Percentiles rank a stretch among this genome's conserved stretches.
phyloP scores from a whole-genome alignment of 148 eudicot species.

The Rhododendron vialii region DNA sequence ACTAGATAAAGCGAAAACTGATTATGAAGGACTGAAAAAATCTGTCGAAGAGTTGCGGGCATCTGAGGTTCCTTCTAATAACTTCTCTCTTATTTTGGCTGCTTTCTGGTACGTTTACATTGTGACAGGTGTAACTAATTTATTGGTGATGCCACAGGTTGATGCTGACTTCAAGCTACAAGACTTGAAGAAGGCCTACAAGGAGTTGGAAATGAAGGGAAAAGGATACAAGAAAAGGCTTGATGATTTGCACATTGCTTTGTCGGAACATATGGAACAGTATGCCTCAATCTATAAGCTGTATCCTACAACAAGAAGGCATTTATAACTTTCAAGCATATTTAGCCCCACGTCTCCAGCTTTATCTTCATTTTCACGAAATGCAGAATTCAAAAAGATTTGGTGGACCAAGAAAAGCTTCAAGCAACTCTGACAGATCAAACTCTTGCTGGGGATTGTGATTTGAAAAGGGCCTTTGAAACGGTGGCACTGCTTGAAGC shows the following conservation, averaged over 20 bases:
- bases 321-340: background rate
- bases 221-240: conserved; percentile 75
- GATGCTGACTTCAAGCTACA: conserved; percentile 93
- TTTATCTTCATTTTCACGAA: conserved; percentile 2
- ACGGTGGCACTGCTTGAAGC: conserved; percentile 88
- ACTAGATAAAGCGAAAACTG: conserved; percentile 70
- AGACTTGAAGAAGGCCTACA: conserved; percentile 73
- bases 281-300: conserved; percentile 25
- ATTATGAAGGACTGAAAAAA: conserved; percentile 68
- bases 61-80: conserved; percentile 57
- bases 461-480: conserved; percentile 67
- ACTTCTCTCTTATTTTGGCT: background rate
- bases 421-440: conserved; percentile 66
- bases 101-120: background rate
- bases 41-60: conserved; percentile 80
- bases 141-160: conserved; percentile 45
- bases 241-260: conserved; percentile 61
- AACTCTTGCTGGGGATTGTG: conserved; percentile 52
- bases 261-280: conserved; percentile 86
- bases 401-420: conserved; percentile 83
- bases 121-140: background rate
- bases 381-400: conserved; percentile 76
- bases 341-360: background rate
- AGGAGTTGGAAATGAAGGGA: conserved; percentile 81
- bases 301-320: background rate